Base-by-base conservation (phyloP, 768 basidiomycete species). In the Melanogaster broomeanus region DNA sequence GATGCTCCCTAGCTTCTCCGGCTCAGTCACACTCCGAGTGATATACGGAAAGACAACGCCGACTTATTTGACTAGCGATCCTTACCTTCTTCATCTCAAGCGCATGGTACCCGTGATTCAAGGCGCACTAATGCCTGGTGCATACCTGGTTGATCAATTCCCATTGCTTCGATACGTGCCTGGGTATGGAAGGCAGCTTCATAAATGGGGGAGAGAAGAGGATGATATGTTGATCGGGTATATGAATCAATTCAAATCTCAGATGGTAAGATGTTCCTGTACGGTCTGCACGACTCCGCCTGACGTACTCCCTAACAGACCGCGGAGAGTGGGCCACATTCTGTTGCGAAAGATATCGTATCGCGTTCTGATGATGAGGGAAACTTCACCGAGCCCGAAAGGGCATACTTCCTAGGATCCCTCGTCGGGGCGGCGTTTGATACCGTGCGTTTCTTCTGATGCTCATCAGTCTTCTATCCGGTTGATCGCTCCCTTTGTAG, bases 401-500 rank as follows among this genome's bases (percentile, higher is more conserved):
- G 74, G 0, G 77, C 83, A 0, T 86, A 81, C 62, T 74, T 86
- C 21, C 77, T 79, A 2, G 84, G 84, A 2, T 77, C 78, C 9
- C 78, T 86, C 67, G 81, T 84, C 39, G 84, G 83, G 19, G 84
- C 84, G 18, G 82, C 83, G 0, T 77, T 79, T 1, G 84, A 84
- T 51, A 84, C 84, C 4, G 72, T 70, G 40, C 34, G 65, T 52
- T 22, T 22, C 21, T 13, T 6, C 5, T 10, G 0, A 2, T 1
- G n/a, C 2, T 10, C 34, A 6, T 6, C 6, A 1, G 11, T 41
- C 16, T 18, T n/a, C 37, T 13, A 1, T 27, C n/a, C 38, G 8
- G 30, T 9, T 27, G 24, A n/a, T 48, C 21, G 6, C 35, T 38
- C n/a, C n/a, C 25, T 39, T 21, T 21, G 9, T 22, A 67, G 66